These are phyloP conservation scores for Clavispora phyllophila DNA, from an alignment of 805 yeast genomes.

Conservation along the genomic window DNA sequence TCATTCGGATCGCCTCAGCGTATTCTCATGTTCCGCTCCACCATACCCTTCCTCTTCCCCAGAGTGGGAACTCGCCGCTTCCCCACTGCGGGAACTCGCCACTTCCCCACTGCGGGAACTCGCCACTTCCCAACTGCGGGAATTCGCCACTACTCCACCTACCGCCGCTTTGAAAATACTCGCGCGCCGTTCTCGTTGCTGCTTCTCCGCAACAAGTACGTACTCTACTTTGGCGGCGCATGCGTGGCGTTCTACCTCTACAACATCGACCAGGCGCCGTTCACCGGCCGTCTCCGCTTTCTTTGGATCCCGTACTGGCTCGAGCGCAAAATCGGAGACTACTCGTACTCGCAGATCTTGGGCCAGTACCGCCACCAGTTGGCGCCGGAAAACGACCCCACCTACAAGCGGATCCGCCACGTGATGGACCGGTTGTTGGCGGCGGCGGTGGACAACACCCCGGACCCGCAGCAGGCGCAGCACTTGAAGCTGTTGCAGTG, in stretches of 20 bases:
- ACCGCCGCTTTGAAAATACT: slow-evolving; percentile 14
- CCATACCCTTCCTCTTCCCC: too few species aligned
- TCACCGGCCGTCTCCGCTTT: slow-evolving; percentile 65
- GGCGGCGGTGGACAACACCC: slow-evolving; percentile 41
- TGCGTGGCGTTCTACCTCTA: slow-evolving; percentile 18
- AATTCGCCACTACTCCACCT: slow-evolving; percentile 14
- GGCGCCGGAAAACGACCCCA: slow-evolving; percentile 61
- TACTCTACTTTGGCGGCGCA: slow-evolving; percentile 28
- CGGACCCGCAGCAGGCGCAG: slow-evolving; percentile 29
- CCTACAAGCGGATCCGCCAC: slow-evolving; percentile 47
- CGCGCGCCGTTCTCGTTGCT: slow-evolving; percentile 4
- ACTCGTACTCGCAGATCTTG: slow-evolving; percentile 58
- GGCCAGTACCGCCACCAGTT: slow-evolving; percentile 47
- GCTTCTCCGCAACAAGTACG: slow-evolving; percentile 20
- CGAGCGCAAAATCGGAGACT: slow-evolving; percentile 59
- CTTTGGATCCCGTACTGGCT: slow-evolving; percentile 65
- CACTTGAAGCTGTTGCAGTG: slow-evolving; percentile 50
- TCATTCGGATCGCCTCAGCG: too few species aligned
- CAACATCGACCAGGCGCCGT: slow-evolving; percentile 74
- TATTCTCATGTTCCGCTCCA: too few species aligned
- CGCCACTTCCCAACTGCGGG: too few species aligned
- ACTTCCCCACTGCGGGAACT: too few species aligned
- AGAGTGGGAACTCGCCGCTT: too few species aligned
- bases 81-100: too few species aligned
- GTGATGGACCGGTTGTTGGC: slow-evolving; percentile 63